phyloP scores from a whole-genome alignment of 805 yeast species.

The Cyberlindnera lachancei region DNA sequence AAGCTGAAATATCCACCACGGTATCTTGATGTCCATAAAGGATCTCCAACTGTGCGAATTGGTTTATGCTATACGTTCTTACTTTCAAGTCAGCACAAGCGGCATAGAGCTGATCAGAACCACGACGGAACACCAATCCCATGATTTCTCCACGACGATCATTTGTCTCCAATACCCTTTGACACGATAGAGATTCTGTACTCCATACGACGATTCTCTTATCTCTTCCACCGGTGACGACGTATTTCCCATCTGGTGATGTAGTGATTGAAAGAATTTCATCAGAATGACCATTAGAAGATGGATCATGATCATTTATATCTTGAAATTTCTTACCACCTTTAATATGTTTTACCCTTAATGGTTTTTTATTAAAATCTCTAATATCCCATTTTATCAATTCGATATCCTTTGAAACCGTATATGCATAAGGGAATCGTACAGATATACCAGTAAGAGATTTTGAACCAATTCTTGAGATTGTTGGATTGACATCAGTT shows the following conservation, averaged over 20 bases:
- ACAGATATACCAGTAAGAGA: constrained; percentile 42
- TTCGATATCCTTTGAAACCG: constrained; percentile 76
- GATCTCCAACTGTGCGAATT: constrained; percentile 82
- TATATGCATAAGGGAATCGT: constrained; percentile 46
- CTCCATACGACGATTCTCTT: constrained; percentile 81
- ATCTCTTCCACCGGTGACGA: constrained; percentile 89
- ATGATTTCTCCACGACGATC: constrained; percentile 66
- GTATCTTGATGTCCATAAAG: constrained; percentile 94
- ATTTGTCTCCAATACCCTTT: constrained; percentile 70
- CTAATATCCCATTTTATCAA: constrained; percentile 74
- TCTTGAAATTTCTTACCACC: constrained; percentile 50
- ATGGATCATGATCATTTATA: constrained; percentile 35
- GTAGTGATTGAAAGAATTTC: constrained; percentile 75
- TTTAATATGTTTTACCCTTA: constrained; percentile 51
- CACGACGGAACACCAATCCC: constrained; percentile 70
- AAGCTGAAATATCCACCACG: constrained; percentile 73
- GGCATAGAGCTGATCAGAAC: constrained; percentile 79
- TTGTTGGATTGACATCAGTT: constrained; percentile 31
- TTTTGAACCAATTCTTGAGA: constrained; percentile 55
- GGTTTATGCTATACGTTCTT: constrained; percentile 79
- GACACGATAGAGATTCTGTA: constrained; percentile 64
- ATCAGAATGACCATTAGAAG: constrained; percentile 66
- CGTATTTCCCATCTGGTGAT: constrained; percentile 78
- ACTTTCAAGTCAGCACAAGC: constrained; percentile 90
- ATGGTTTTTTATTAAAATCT: constrained; percentile 49